A percentile compares a stretch with the other conserved stretches of the same genome.
Conservation (phyloP, 176 grass and related monocot species). For the Cenchrus fungigraminus region DNA sequence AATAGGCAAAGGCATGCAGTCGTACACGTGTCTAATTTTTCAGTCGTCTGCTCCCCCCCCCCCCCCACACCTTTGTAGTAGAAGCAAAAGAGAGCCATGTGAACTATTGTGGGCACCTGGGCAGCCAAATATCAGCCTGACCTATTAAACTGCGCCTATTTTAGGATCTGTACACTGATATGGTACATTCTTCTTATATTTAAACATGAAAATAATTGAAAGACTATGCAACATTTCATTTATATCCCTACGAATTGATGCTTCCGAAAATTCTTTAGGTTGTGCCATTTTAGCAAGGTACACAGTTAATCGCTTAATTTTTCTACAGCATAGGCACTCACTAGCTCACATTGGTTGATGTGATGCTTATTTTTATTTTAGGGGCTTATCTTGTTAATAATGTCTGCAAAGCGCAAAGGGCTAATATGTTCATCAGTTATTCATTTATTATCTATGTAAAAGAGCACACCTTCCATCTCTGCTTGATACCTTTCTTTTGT, state of each 20-base stretch:
- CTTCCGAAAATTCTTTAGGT: conserved; percentile 24
- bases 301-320: neutral
- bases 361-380: conserved; percentile 8
- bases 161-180: neutral
- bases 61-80: neutral
- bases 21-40: neutral
- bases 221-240: neutral
- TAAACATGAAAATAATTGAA: neutral
- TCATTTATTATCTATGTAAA: conserved; percentile 5
- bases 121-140: neutral
- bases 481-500: neutral
- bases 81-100: neutral
- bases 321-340: neutral
- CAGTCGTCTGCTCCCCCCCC: neutral
- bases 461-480: neutral
- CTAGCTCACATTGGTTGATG: neutral
- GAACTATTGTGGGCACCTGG: neutral
- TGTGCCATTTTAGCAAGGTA: neutral
- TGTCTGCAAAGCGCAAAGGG: neutral
- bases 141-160: neutral
- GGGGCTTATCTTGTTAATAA: conserved; percentile 11
- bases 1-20: neutral
- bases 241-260: conserved; percentile 19
- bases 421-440: neutral
- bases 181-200: neutral